Conservation (phyloP, 768 basidiomycete species). For the Ephemerocybe angulata region DNA sequence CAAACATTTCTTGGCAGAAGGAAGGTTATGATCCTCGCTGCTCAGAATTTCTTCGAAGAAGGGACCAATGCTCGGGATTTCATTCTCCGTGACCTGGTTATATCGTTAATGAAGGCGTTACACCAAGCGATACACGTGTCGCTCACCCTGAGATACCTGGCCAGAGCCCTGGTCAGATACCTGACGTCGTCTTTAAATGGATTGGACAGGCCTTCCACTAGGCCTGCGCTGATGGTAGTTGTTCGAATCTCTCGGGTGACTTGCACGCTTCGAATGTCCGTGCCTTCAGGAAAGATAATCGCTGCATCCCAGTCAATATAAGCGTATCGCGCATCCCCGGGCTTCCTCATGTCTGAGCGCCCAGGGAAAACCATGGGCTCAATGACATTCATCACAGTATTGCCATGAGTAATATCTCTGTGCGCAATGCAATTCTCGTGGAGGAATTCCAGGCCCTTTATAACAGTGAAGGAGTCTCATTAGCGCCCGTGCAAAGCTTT, state of each 20-base stretch:
- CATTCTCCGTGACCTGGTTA: not conserved
- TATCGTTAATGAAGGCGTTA: not conserved
- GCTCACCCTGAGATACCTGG: slow-evolving; percentile 8
- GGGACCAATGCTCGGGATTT: too few relatives aligned
- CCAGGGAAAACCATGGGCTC: not conserved
- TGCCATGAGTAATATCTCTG: slow-evolving; percentile 7
- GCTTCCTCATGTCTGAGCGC: not conserved
- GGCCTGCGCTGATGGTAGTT: not conserved
- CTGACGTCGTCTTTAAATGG: slow-evolving; percentile 8
- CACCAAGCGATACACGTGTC: too few relatives aligned
- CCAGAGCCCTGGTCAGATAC: not conserved
- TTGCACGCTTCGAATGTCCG: not conserved
- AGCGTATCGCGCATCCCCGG: not conserved
- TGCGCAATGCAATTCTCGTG: slow-evolving; percentile 15
- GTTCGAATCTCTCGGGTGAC: not conserved
- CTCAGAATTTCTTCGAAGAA: too few relatives aligned
- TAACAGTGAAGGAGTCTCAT: not conserved
- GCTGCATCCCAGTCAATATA: not conserved
- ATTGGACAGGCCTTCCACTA: not conserved
- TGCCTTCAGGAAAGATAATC: not conserved
- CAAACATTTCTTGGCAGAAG: too few relatives aligned
- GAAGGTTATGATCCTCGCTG: too few relatives aligned
- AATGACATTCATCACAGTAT: slow-evolving; percentile 10
- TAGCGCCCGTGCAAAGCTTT: not conserved
- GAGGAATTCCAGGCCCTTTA: slow-evolving; percentile 14